Percentiles rank a stretch among this genome's conserved stretches.
Evolutionary conservation across 805 yeast species (phyloP).

Genomic region (Myxozyma neotropica): DNA sequence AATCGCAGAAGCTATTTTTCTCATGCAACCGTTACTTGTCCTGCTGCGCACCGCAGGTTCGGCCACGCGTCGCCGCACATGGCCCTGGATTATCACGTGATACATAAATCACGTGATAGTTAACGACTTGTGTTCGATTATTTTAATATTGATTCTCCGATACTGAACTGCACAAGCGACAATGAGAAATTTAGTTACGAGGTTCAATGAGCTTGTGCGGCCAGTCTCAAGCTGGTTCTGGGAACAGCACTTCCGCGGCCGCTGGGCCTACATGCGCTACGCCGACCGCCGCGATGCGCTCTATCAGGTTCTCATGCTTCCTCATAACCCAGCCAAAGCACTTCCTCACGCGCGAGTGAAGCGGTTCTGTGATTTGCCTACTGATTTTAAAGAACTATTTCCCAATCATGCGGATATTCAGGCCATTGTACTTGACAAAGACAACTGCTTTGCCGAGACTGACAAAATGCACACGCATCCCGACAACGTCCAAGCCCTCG

Average conservation of each 20-base stretch:
- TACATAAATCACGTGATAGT: neutral
- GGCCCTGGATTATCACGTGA: too few species aligned
- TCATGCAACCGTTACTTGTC: too few species aligned
- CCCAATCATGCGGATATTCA: conserved; percentile 26
- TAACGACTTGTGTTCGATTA: neutral
- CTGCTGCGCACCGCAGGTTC: neutral
- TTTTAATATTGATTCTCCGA: too few species aligned
- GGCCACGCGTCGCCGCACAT: too few species aligned
- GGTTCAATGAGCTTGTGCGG: too few species aligned
- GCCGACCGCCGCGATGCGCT: conserved; percentile 8
- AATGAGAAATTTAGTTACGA: too few species aligned
- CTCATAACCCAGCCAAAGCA: neutral
- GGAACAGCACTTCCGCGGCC: conserved; percentile 2
- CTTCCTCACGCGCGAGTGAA: conserved; percentile 23
- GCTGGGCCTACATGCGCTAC: conserved; percentile 6
- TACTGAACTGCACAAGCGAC: too few species aligned
- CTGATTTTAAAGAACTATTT: conserved; percentile 17
- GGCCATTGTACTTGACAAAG: conserved; percentile 72
- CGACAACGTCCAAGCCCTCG: conserved; percentile 48
- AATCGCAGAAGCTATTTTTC: too few species aligned
- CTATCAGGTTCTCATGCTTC: neutral
- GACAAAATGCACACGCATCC: conserved; percentile 81
- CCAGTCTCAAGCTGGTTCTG: neutral
- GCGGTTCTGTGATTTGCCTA: conserved; percentile 33
- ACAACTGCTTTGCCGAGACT: conserved; percentile 89